Evolutionary conservation across 169 alveolate genomes (phyloP).

Genomic region (Amoebophrya sp.): DNA sequence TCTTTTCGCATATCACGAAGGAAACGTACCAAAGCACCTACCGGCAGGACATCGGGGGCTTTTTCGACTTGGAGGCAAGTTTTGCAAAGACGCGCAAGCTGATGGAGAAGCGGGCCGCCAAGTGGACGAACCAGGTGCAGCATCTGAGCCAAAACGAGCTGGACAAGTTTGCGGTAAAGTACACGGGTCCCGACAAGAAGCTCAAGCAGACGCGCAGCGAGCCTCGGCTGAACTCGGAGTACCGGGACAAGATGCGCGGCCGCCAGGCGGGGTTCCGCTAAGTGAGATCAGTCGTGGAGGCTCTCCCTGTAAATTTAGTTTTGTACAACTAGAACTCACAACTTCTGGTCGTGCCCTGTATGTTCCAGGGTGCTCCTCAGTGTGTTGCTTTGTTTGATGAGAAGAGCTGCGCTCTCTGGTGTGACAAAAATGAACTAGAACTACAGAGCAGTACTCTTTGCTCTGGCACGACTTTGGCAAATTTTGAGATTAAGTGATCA

Average conservation of each 20-base stretch:
- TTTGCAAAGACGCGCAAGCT: background rate
- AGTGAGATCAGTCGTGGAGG: too few relatives aligned
- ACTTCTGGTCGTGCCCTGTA: too few relatives aligned
- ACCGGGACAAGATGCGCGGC: conserved; percentile 11
- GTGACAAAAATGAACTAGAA: too few relatives aligned
- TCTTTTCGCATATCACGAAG: background rate
- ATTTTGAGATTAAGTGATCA: too few relatives aligned
- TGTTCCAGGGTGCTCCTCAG: too few relatives aligned
- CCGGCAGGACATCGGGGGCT: conserved; percentile 28
- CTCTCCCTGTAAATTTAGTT: too few relatives aligned
- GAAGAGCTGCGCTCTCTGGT: too few relatives aligned
- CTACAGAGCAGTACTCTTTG: too few relatives aligned
- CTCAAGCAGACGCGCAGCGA: background rate
- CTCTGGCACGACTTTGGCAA: too few relatives aligned
- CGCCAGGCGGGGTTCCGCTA: background rate
- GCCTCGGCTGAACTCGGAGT: background rate
- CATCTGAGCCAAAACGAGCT: background rate
- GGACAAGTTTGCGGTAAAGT: background rate
- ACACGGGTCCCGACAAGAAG: background rate
- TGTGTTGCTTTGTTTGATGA: too few relatives aligned
- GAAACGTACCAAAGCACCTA: background rate
- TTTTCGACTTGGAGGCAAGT: background rate
- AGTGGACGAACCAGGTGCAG: background rate
- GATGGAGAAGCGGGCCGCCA: background rate
- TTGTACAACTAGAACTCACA: too few relatives aligned